Base-by-base conservation (phyloP, 2,329 filamentous ascomycete species). In the Zymoseptoria pseudotritici region DNA sequence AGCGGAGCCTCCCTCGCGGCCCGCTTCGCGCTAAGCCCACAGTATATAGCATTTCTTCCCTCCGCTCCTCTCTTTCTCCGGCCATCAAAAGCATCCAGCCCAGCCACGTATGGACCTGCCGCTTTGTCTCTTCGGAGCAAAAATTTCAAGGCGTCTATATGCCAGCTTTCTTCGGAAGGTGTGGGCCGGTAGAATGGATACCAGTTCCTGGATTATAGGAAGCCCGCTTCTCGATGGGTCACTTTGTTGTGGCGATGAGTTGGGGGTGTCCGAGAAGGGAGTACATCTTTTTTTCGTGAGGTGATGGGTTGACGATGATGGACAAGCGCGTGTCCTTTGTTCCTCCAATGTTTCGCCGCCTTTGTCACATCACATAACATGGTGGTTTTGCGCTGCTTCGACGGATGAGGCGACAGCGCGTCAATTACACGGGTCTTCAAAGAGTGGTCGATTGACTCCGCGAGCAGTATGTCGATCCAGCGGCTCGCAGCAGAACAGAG, bases 241-340 rank as follows among this genome's bases (percentile, higher is more conserved):
- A 78, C 85, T 84, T 88, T 85, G 65, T 86, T 85, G 86, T 81
- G 83, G 84, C 85, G 83, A 86, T 85, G 84, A 80, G 83, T 77
- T 78, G 76, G 76, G 79, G 83, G 86, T 87, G 86, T 86, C 85
- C 84, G 86, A 82, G 74, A 82, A 86, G 80, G 83, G 85, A 85
- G 85, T 76, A 85, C 82, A 84, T 80, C 76, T 29, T 52, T 52
- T 52, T 52, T 17, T 3, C 11, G 36, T 7, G 36, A 46, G 10
- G 36, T 46, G 36, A 17, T 46, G 36, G 31, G 31, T 42, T 17
- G 36, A 42, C 22, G 22, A 24, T 24, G 22, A 24, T 24, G 22
- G 22, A 24, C 22, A 24, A 24, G 22, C 22, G 22, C 22, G 6
- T 29, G 26, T 29, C 26, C 26, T 29, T 29, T 29, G 7, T 29